Evolutionary conservation across 192 early-diverging fungal genomes (phyloP).

Genomic region (Backusella tarrabulga): DNA sequence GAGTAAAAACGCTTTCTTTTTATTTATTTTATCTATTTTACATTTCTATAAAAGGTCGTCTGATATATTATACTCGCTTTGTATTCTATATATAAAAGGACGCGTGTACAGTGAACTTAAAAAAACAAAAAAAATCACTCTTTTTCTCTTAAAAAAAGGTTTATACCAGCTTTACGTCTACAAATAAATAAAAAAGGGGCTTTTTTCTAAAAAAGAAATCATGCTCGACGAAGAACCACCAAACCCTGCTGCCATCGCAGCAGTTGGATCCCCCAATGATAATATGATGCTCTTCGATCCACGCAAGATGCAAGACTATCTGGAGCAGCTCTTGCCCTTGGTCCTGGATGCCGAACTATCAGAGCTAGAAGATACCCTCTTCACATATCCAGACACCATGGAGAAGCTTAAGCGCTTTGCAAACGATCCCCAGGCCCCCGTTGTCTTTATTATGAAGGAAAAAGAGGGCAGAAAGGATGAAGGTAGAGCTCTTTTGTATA

Average conservation of each 20-base stretch:
- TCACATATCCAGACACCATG: constrained; percentile 63
- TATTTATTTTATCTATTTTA: neutral
- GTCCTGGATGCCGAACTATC: constrained; percentile 66
- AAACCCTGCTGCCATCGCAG: neutral
- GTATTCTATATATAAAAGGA: neutral
- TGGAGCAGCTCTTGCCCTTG: constrained; percentile 69
- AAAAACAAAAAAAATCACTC: neutral
- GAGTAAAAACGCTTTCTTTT: constrained; percentile 3
- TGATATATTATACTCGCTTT: neutral
- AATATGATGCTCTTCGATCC: constrained; percentile 48
- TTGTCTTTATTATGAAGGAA: constrained; percentile 81
- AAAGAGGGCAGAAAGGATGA: constrained; percentile 46
- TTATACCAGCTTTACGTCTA: neutral
- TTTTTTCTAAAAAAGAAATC: neutral
- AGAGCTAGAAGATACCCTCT: constrained; percentile 60
- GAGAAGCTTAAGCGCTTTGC: constrained; percentile 77
- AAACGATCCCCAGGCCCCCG: constrained; percentile 67
- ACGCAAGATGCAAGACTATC: constrained; percentile 62
- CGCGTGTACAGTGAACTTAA: neutral
- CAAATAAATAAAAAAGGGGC: neutral
- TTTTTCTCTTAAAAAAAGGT: neutral
- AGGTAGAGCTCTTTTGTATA: constrained; percentile 18
- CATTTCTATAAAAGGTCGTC: neutral
- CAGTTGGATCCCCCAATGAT: constrained; percentile 16
- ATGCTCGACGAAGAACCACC: constrained; percentile 33